A percentile compares a stretch with the other conserved stretches of the same genome.
Evolutionary conservation across 1,139 yeast species (phyloP).

Genomic region (Yamadazyma blattariae): DNA sequence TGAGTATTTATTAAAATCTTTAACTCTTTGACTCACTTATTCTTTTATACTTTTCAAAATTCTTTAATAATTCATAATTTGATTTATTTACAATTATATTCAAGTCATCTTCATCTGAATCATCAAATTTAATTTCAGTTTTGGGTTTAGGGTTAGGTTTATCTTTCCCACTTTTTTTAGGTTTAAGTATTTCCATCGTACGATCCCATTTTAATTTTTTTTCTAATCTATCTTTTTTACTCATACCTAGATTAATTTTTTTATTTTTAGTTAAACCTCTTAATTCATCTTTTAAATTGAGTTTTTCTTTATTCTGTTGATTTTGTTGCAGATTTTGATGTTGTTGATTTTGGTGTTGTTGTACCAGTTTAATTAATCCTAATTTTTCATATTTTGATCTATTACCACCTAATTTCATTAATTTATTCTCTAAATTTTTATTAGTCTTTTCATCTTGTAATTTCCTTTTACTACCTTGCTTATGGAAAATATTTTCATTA

Average conservation of each 20-base stretch:
- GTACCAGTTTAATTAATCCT: slow-evolving; percentile 11
- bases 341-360: background rate
- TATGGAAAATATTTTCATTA: slow-evolving; percentile 44
- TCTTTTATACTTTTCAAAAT: slow-evolving; percentile 5
- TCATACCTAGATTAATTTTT: slow-evolving; percentile 13
- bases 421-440: slow-evolving; percentile 30
- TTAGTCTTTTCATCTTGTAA: slow-evolving; percentile 32
- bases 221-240: slow-evolving; percentile 11
- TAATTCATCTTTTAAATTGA: slow-evolving; percentile 9
- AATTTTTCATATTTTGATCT: slow-evolving; percentile 10
- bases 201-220: slow-evolving; percentile 13
- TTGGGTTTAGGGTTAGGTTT: slow-evolving; percentile 12
- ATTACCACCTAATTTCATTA: slow-evolving; percentile 16
- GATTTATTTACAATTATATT: slow-evolving; percentile 6
- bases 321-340: background rate
- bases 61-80: slow-evolving; percentile 4
- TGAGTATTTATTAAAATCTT: no score
- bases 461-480: slow-evolving; percentile 31
- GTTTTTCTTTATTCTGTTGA: background rate
- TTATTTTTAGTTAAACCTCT: slow-evolving; percentile 10
- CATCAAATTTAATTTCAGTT: background rate
- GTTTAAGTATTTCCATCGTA: slow-evolving; percentile 5
- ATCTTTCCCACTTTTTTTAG: slow-evolving; percentile 12
- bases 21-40: background rate
- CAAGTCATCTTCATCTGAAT: slow-evolving; percentile 4